phyloP scores from a whole-genome alignment of 257 asterid genomes.

The Solanum pinnatisectum region DNA sequence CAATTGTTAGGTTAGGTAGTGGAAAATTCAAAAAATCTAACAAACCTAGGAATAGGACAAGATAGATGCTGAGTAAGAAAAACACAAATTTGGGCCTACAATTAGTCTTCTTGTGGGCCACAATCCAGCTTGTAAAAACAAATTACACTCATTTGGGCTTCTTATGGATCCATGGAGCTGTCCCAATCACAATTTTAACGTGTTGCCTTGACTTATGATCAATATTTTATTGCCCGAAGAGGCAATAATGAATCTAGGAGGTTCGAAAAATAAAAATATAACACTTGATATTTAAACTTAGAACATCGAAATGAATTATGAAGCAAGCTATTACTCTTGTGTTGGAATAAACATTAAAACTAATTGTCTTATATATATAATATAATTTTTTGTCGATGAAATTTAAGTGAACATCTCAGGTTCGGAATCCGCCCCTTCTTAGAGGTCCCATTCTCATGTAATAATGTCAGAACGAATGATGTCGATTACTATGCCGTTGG shows the following conservation, averaged over 20 bases:
- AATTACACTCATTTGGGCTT: background rate
- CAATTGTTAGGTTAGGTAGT: background rate
- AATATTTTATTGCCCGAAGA: no score
- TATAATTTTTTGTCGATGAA: accelerated
- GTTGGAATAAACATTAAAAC: no score
- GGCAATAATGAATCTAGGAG: background rate
- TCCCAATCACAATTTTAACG: background rate
- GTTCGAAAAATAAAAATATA: background rate
- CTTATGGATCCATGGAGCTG: background rate
- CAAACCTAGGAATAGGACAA: background rate
- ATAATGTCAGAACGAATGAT: background rate
- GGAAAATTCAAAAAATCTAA: background rate
- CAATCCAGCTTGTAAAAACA: background rate
- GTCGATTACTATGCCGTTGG: background rate
- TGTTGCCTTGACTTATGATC: background rate
- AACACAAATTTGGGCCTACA: background rate
- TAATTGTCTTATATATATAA: no score
- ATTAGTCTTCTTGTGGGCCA: background rate
- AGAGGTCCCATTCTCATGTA: background rate
- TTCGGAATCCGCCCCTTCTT: background rate
- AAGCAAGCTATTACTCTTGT: background rate
- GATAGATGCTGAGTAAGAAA: background rate
- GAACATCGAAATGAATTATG: background rate
- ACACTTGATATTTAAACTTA: no score
- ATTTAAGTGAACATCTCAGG: no score